Percentiles rank a stretch among this genome's conserved stretches.
These are phyloP conservation scores for Gossypium longicalyx DNA, from an alignment of 345 rosid genomes.

Conservation along the genomic window DNA sequence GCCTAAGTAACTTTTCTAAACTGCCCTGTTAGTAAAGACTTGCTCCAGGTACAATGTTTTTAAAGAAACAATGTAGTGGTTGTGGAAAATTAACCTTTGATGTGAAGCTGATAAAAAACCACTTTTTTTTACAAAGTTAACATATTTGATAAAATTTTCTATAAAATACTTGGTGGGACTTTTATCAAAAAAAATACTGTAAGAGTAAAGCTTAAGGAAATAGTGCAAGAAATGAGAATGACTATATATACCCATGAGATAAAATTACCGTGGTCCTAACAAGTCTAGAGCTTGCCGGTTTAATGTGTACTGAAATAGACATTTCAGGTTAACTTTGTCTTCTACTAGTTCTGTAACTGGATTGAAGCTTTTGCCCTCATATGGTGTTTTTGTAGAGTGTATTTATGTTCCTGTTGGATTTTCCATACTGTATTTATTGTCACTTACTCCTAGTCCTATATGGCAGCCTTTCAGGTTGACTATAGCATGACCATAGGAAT, in stretches of 20 bases:
- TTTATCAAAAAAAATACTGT: not conserved
- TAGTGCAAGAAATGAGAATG: too few relatives aligned
- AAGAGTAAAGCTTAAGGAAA: too few relatives aligned
- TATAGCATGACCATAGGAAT: not conserved
- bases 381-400: not conserved
- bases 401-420: constrained; percentile 9
- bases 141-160: too few relatives aligned
- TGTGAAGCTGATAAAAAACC: not conserved
- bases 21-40: not conserved
- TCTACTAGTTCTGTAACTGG: constrained; percentile 10
- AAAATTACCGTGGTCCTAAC: not conserved
- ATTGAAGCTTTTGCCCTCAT: constrained; percentile 15
- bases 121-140: not conserved
- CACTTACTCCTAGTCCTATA: not conserved
- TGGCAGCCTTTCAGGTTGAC: constrained; percentile 2
- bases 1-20: not conserved
- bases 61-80: not conserved
- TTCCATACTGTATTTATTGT: constrained; percentile 9
- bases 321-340: not conserved
- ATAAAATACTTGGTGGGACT: not conserved
- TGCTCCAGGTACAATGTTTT: not conserved
- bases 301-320: not conserved
- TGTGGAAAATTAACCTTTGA: not conserved
- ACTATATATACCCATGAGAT: too few relatives aligned
- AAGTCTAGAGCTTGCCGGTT: not conserved